phyloP scores from a whole-genome alignment of 768 basidiomycete species.

The Chlorophyllum brunneum region DNA sequence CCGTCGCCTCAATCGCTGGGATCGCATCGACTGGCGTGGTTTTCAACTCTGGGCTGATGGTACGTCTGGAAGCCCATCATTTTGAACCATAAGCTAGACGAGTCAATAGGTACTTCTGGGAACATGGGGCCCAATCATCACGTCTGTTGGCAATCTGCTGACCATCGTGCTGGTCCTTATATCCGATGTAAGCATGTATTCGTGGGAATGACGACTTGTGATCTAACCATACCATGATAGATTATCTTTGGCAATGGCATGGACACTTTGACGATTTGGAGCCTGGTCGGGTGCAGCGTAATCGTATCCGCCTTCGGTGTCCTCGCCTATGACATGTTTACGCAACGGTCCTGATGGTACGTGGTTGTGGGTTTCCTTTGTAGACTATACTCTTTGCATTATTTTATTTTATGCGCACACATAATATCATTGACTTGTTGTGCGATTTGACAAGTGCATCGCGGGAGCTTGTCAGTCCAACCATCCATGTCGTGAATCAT shows the following conservation, averaged over 20 bases:
- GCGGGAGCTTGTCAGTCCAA: too few relatives aligned
- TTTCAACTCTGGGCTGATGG: slow-evolving; percentile 89
- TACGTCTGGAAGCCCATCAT: slow-evolving; percentile 24
- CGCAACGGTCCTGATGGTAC: slow-evolving; percentile 23
- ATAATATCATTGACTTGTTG: too few relatives aligned
- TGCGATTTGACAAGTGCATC: too few relatives aligned
- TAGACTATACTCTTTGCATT: neutral
- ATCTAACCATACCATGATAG: too few relatives aligned
- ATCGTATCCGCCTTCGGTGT: slow-evolving; percentile 84
- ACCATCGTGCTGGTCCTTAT: slow-evolving; percentile 87
- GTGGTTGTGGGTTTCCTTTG: neutral
- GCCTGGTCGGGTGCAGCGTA: slow-evolving; percentile 69
- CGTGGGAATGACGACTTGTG: too few relatives aligned
- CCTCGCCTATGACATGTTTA: slow-evolving; percentile 68
- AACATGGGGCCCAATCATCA: slow-evolving; percentile 84
- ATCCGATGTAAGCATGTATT: slow-evolving; percentile 57
- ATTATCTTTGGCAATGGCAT: slow-evolving; percentile 58
- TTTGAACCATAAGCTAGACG: slow-evolving; percentile 10
- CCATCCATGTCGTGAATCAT: too few relatives aligned
- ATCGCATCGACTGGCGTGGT: slow-evolving; percentile 70
- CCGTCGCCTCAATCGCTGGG: slow-evolving; percentile 51
- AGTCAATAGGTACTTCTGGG: slow-evolving; percentile 65
- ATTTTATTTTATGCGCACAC: neutral
- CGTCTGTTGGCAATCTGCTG: slow-evolving; percentile 89
- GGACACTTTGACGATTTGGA: slow-evolving; percentile 63